phyloP scores from a whole-genome alignment of 2,329 filamentous ascomycete species.

The Cordyceps tenuipes region DNA sequence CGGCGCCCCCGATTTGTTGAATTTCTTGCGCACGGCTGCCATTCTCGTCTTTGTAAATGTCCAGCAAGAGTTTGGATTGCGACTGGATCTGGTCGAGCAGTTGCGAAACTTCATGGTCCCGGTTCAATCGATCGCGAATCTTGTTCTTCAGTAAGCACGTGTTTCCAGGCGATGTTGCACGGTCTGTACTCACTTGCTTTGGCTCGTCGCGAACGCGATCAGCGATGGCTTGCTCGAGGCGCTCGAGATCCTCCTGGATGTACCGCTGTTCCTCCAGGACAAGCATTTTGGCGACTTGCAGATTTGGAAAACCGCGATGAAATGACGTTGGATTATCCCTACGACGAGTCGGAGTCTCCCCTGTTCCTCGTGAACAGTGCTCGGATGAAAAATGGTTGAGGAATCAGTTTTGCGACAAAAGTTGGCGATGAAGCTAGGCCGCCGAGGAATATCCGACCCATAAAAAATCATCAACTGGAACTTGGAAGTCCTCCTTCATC shows the following conservation, averaged over 20 bases:
- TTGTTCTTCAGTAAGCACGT: slow-evolving; percentile 29
- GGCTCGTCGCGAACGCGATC: slow-evolving; percentile 86
- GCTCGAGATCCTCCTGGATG: slow-evolving; percentile 92
- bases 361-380: background rate
- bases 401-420: slow-evolving; percentile 2
- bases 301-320: background rate
- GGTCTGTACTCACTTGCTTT: slow-evolving; percentile 57
- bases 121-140: slow-evolving; percentile 81
- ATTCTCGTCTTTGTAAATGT: slow-evolving; percentile 75
- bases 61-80: slow-evolving; percentile 71
- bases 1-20: slow-evolving; percentile 73
- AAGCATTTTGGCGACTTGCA: slow-evolving; percentile 51
- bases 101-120: slow-evolving; percentile 84
- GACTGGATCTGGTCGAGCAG: slow-evolving; percentile 81
- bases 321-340: background rate
- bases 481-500: background rate
- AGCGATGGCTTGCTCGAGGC: slow-evolving; percentile 86
- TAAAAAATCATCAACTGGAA: background rate
- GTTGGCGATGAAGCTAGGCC: slow-evolving; percentile 1
- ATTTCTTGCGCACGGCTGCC: slow-evolving; percentile 69
- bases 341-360: background rate
- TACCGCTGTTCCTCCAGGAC: slow-evolving; percentile 88
- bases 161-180: slow-evolving; percentile 14
- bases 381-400: background rate
- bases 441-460: slow-evolving; percentile 25